Evolutionary conservation across 2,329 filamentous ascomycete species (phyloP), one percentile per base, ranked within the genome.

Genomic region (Arthrobotrys sphaeroides): DNA sequence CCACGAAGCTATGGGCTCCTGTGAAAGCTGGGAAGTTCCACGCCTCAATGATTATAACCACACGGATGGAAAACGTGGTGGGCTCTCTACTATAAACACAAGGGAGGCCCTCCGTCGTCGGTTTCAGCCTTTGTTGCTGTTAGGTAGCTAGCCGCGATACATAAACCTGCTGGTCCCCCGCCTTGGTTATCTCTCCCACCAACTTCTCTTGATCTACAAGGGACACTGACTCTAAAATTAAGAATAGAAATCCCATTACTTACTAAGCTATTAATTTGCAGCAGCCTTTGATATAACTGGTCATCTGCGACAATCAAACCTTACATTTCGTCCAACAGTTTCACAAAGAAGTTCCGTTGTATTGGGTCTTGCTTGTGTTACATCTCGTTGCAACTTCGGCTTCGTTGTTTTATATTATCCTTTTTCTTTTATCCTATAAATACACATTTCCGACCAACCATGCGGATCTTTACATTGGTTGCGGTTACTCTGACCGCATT

Each of bases 31-130:
- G n/a, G 59, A 69, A 26, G 22, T 59, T 49, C 28, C 57, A 22
- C 28, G 33, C 49, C 47, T 31, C 55, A 69, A 64, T 65, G 42
- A 49, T n/a, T n/a, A n/a, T 40, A 62, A 75, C 64, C 72, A 75
- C 40, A 65, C 38, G 47, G 57, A 64, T 47, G n/a, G n/a, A 60
- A 65, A 75, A 68, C 57, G 72, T 75, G 64, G 72, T 68, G 53
- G 28, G 61, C 53, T 55, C 45, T 65, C 5, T 24, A 33, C 40
- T 68, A 68, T 74, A 61, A 64, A 53, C 53, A 24, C 18, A 59
- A 38, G 43, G 3, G 45, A 73, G 64, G 61, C 62, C 67, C 45
- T 59, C 70, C 45, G 62, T 42, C 55, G 22, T 31, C n/a, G 16
- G 64, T 69, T 75, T 75, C 72, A 67, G 72, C 61, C 57, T 38